Base-by-base conservation (phyloP, 495 filamentous ascomycete genomes). In the Rhizodiscina lignyota region DNA sequence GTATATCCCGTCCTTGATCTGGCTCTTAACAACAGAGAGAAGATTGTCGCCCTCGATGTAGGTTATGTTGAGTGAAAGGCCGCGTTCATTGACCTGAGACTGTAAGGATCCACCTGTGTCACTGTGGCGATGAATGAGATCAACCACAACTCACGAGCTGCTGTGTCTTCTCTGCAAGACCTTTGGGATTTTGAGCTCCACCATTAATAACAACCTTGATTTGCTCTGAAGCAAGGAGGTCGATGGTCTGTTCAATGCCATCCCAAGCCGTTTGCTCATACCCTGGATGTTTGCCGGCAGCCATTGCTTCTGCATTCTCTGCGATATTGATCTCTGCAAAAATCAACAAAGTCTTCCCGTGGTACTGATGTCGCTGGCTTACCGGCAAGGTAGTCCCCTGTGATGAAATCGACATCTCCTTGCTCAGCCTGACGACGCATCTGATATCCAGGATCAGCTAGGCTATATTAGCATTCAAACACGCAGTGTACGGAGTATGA, bases 351-450 rank as follows among this genome's bases (percentile, higher is more conserved):
- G 17, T 10, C 19, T 10, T 18, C 28, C 21, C 8, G 32, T 38
- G 19, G 34, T 42, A 16, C 38, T 35, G n/a, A 21, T 20, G 5
- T n/a, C n/a, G 40, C 26, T 23, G 49, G 39, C 39, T 36, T 52
- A 53, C 55, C 66, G 11, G 64, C 62, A 13, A 72, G 59, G 38
- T 67, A 72, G 42, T 72, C 68, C 0, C 68, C 68, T 2, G 63
- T 67, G 18, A 72, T 67, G 23, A 70, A 60, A 34, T 70, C 67
- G 16, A 72, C 56, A 41, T 58, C 58, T 15, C 61, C 59, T 15
- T 56, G 36, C 13, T 53, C 59, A 1, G 57, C 63, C 47, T 64
- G 63, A 13, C 50, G 55, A 31, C 48, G 49, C 63, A 63, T 63
- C 22, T 60, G 55, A 34, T 53, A 51, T 16, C 56, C 59, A 3